These are phyloP conservation scores for Cyberlindnera americana DNA, from an alignment of 805 yeast genomes.

Conservation along the genomic window DNA sequence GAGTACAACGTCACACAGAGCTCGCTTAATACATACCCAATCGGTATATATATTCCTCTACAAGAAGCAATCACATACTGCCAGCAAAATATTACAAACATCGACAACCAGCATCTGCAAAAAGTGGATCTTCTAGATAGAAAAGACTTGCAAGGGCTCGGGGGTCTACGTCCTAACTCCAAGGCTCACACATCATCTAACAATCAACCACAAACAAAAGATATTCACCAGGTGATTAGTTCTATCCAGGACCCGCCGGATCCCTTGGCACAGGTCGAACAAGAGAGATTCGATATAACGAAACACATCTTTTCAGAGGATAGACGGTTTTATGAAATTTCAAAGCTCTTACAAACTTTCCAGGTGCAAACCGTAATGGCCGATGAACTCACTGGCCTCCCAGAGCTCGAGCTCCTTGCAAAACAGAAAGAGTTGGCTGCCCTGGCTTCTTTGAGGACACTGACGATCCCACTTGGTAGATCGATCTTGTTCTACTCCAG, in stretches of 20 bases:
- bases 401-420: constrained; percentile 54
- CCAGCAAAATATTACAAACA: constrained; percentile 46
- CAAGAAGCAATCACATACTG: constrained; percentile 58
- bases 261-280: constrained; percentile 58
- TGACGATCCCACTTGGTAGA: constrained; percentile 74
- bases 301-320: constrained; percentile 73
- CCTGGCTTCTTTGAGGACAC: constrained; percentile 63
- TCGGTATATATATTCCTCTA: constrained; percentile 66
- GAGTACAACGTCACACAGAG: constrained; percentile 48
- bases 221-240: constrained; percentile 39
- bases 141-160: constrained; percentile 47
- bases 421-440: constrained; percentile 58
- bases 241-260: constrained; percentile 42
- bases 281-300: constrained; percentile 64
- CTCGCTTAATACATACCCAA: constrained; percentile 66
- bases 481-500: constrained; percentile 69
- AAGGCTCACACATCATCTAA: neutral
- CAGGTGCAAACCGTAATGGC: constrained; percentile 51
- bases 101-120: constrained; percentile 40
- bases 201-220: constrained; percentile 30
- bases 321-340: constrained; percentile 73
- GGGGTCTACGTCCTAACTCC: neutral
- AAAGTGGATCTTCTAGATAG: constrained; percentile 62
- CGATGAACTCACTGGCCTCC: constrained; percentile 26
- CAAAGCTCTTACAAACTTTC: constrained; percentile 67